These are phyloP conservation scores for Candida sojae DNA, from an alignment of 1,139 yeast species.

Conservation along the genomic window DNA sequence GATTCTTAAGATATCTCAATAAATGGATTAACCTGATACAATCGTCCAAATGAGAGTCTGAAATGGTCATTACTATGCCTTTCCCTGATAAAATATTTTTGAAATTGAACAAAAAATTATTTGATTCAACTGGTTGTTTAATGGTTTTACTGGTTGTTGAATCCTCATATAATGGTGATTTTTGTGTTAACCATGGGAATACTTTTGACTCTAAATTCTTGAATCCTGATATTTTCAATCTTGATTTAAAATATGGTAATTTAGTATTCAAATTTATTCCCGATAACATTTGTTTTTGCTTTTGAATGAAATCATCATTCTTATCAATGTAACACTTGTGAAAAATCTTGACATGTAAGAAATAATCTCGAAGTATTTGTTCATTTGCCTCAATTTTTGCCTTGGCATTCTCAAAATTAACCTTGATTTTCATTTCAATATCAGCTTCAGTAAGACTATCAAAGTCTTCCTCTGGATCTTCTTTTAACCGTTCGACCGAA, in stretches of 20 bases:
- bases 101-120: slow-evolving; percentile 21
- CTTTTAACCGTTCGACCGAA: slow-evolving; percentile 5
- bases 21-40: slow-evolving; percentile 28
- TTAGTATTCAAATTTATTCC: not conserved
- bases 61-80: slow-evolving; percentile 40
- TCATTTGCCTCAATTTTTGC: slow-evolving; percentile 21
- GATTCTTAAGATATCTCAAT: slow-evolving; percentile 28
- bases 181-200: slow-evolving; percentile 28
- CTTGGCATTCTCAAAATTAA: slow-evolving; percentile 5
- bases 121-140: slow-evolving; percentile 4
- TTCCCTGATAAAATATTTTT: slow-evolving; percentile 25
- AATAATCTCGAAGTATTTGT: slow-evolving; percentile 38
- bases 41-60: slow-evolving; percentile 27
- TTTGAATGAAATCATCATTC: slow-evolving; percentile 2
- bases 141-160: slow-evolving; percentile 4
- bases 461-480: slow-evolving; percentile 7
- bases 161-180: slow-evolving; percentile 23
- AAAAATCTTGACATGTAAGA: slow-evolving; percentile 43
- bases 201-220: slow-evolving; percentile 16
- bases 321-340: slow-evolving; percentile 41
- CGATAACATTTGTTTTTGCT: not conserved
- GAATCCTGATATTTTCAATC: not conserved
- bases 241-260: not conserved
- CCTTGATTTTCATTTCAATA: slow-evolving; percentile 6
- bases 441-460: slow-evolving; percentile 9